phyloP scores from a whole-genome alignment of 2,329 filamentous ascomycete genomes.

The Waltergamsia citrina region DNA sequence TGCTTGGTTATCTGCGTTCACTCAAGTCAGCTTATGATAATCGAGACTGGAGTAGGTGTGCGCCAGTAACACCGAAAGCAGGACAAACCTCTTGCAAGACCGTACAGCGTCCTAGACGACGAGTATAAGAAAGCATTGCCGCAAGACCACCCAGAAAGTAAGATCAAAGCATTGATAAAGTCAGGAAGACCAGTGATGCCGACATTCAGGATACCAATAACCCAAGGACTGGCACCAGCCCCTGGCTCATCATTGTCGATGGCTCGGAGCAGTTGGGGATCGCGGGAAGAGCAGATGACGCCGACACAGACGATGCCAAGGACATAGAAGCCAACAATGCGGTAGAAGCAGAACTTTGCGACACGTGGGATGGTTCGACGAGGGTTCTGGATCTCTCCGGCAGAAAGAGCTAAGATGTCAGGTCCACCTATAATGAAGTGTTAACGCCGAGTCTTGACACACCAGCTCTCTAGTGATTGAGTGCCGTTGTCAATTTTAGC shows the following conservation, averaged over 20 bases:
- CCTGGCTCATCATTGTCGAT: slow-evolving; percentile 38
- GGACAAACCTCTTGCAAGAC: slow-evolving; percentile 28
- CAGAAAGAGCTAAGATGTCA: slow-evolving; percentile 51
- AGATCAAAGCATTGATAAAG: slow-evolving; percentile 51
- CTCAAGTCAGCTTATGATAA: not conserved
- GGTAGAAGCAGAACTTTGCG: slow-evolving; percentile 66
- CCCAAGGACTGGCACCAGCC: slow-evolving; percentile 50
- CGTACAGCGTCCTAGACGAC: slow-evolving; percentile 34
- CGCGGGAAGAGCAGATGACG: slow-evolving; percentile 44
- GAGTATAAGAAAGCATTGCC: slow-evolving; percentile 39
- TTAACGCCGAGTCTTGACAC: no score
- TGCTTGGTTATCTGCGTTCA: slow-evolving; percentile 31
- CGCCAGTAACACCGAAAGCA: no score
- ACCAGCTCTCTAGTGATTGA: no score
- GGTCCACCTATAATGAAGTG: no score
- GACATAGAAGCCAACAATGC: slow-evolving; percentile 64
- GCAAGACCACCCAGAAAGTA: slow-evolving; percentile 37
- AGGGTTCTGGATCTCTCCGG: slow-evolving; percentile 55
- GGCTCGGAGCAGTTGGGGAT: slow-evolving; percentile 25
- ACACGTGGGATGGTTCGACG: slow-evolving; percentile 56
- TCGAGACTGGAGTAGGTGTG: not conserved
- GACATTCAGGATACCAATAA: slow-evolving; percentile 48
- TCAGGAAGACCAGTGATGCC: slow-evolving; percentile 40
- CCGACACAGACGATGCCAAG: slow-evolving; percentile 48
- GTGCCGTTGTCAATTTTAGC: no score